Evolutionary conservation across 768 basidiomycete species (phyloP), one percentile per base, ranked within the genome.

Genomic region (Macrolepiota albuminosa): DNA sequence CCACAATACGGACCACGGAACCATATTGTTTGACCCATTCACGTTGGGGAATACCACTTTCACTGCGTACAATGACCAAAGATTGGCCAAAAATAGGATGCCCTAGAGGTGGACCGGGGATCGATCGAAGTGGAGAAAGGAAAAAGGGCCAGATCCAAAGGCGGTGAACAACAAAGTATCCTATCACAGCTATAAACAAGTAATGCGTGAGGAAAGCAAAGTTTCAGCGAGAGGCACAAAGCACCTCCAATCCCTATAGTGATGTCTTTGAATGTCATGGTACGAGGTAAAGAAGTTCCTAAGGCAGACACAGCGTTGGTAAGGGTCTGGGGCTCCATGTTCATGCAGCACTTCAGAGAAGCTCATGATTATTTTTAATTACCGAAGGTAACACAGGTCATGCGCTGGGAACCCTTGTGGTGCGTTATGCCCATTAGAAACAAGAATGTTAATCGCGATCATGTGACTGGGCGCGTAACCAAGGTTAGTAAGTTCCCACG

Each of bases 21-120:
- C 81, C 80, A 57, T 80, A 72, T 31, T 75, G 57, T 62, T 82
- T 80, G 46, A 75, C 75, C 80, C 80, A 81, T 63, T 74, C 71
- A 52, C 76, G 74, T 51, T 79, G 78, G 1, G 76, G 74, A 24
- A 78, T 75, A 16, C 80, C 76, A 39, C 75, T 66, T 67, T 81
- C 79, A 2, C 72, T 49, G 16, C 43, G 53, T 10, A 60, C 47
- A n/a, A 63, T 61, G 39, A 60, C 52, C 18, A 36, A 14, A 43
- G 54, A 48, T 52, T 63, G 62, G 14, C 60, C 62, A 24, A 61
- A 63, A 37, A 74, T 46, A 18, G 60, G 59, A 50, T 71, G 63
- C 16, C 69, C 71, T 0, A 71, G 46, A 6, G 70, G 68, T 1
- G 70, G 70, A 3, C 72, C 71, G 1, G 70, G 72, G 14, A 73